Evolutionary conservation across 108 stramenopile genomes (phyloP).

Genomic region (Thalassiosira profunda): DNA sequence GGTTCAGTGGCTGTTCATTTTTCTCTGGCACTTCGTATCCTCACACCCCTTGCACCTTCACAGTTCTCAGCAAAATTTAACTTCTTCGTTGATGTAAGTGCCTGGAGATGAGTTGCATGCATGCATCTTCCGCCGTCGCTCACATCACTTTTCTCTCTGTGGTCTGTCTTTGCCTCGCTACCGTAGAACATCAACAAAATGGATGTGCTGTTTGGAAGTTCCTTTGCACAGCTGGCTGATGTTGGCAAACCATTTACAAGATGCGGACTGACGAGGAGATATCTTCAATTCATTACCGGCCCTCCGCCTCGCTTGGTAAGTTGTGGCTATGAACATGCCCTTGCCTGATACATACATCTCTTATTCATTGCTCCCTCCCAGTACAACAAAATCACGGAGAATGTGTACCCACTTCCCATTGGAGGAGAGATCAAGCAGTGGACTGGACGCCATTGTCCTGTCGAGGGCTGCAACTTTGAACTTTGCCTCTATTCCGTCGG

Average conservation of each 20-base stretch:
- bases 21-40: too few relatives aligned
- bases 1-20: not conserved
- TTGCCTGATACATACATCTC: too few relatives aligned
- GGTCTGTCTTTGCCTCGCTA: too few relatives aligned
- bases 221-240: constrained; percentile 90
- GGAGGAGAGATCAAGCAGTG: constrained; percentile 89
- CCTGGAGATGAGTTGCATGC: too few relatives aligned
- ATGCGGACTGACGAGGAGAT: constrained; percentile 70
- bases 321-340: too few relatives aligned
- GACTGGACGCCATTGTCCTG: constrained; percentile 53
- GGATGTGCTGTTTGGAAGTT: constrained; percentile 90
- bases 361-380: too few relatives aligned
- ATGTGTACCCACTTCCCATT: constrained; percentile 78
- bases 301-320: constrained; percentile 51
- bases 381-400: constrained; percentile 90
- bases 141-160: too few relatives aligned
- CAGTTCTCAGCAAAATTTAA: constrained; percentile 80
- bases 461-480: constrained; percentile 85
- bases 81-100: constrained; percentile 77
- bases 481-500: constrained; percentile 86
- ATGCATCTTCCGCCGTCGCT: too few relatives aligned
- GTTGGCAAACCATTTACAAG: constrained; percentile 91
- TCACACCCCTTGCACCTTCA: too few relatives aligned
- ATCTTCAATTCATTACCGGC: constrained; percentile 53
- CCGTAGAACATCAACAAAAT: constrained; percentile 78